Conservation (phyloP, 768 basidiomycete genomes). For the Jaapia argillacea region DNA sequence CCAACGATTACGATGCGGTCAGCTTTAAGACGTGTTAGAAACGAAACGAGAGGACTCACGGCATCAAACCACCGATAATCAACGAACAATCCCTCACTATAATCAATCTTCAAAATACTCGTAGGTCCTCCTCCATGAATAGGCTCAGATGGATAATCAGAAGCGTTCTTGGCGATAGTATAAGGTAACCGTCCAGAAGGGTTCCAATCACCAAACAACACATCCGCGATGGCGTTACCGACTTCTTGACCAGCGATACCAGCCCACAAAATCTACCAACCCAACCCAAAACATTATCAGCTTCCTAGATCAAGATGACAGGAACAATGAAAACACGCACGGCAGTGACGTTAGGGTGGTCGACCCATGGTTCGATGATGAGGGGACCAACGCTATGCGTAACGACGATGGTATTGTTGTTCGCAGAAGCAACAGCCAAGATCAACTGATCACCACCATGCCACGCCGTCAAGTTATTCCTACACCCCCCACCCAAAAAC, state of each 20-base stretch:
- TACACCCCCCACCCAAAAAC: constrained; percentile 8
- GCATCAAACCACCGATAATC: neutral
- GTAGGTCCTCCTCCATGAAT: constrained; percentile 23
- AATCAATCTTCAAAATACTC: constrained; percentile 41
- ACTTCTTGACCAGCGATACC: constrained; percentile 60
- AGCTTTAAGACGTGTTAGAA: neutral
- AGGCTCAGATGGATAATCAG: constrained; percentile 40
- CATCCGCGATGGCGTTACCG: constrained; percentile 61
- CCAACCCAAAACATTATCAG: too few species aligned
- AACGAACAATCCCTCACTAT: constrained; percentile 37
- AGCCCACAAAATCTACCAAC: constrained; percentile 53
- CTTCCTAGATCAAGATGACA: constrained; percentile 17
- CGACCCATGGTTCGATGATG: constrained; percentile 57
- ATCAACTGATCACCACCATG: constrained; percentile 59
- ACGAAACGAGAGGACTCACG: neutral
- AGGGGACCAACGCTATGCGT: constrained; percentile 43
- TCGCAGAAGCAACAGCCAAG: constrained; percentile 45
- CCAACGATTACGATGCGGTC: neutral
- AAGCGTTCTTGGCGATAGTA: constrained; percentile 53
- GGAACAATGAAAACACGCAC: constrained; percentile 28
- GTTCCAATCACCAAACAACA: constrained; percentile 61
- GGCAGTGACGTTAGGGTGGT: constrained; percentile 63
- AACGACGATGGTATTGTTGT: constrained; percentile 28
- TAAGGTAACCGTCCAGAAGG: constrained; percentile 64
- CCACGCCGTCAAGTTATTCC: constrained; percentile 60